Conservation (phyloP, 2,329 filamentous ascomycete genomes). For the Paecilomyces sp. region DNA sequence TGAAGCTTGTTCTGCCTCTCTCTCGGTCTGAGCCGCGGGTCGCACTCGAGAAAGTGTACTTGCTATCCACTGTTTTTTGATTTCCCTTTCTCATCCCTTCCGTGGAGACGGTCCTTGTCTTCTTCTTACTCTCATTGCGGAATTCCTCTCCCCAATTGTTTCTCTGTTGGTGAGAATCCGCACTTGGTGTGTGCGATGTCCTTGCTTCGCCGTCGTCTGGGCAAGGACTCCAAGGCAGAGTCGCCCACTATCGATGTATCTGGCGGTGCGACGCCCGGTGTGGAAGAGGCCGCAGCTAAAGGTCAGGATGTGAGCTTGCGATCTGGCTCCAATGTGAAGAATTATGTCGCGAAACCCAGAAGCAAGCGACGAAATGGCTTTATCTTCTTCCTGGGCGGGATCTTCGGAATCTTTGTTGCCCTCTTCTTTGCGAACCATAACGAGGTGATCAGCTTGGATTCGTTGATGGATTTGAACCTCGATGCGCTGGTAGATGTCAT, state of each 20-base stretch:
- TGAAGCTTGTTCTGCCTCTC: not conserved
- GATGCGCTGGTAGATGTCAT: constrained; percentile 82
- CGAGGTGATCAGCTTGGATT: constrained; percentile 79
- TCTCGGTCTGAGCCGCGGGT: not conserved
- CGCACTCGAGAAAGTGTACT: not conserved
- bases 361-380: constrained; percentile 71
- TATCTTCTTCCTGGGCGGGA: constrained; percentile 77
- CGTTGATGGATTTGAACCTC: constrained; percentile 64
- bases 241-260: constrained; percentile 11
- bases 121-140: not conserved
- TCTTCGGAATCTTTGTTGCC: constrained; percentile 85
- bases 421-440: constrained; percentile 85
- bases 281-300: constrained; percentile 8
- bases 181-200: constrained; percentile 16
- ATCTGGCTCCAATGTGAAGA: constrained; percentile 23
- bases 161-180: not conserved
- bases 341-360: constrained; percentile 20
- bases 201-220: constrained; percentile 36
- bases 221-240: constrained; percentile 23
- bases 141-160: not conserved
- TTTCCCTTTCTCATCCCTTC: not conserved
- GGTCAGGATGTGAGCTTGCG: constrained; percentile 22
- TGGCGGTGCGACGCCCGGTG: constrained; percentile 3
- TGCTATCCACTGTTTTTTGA: not conserved
- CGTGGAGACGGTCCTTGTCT: not conserved